Conservation (phyloP, 768 basidiomycete species). For the Cubamyces sp. region DNA sequence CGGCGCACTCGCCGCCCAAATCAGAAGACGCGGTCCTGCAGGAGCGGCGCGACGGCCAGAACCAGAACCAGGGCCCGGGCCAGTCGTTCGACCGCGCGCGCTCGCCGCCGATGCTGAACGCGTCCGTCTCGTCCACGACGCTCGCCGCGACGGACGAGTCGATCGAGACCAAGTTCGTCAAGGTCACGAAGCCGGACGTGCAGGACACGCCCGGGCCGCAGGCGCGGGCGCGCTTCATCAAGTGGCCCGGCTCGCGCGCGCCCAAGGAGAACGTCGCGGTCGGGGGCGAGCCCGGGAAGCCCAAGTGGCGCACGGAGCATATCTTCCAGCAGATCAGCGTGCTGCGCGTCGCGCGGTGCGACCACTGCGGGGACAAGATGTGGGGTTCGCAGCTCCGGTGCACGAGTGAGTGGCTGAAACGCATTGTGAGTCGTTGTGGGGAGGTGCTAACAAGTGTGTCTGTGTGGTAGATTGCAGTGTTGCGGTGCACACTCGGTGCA, state of each 20-base stretch:
- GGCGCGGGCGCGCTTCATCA: constrained; percentile 60
- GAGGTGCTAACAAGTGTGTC: background rate
- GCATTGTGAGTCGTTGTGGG: background rate
- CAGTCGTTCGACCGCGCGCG: constrained; percentile 27
- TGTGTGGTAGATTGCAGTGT: constrained; percentile 71
- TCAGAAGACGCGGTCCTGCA: constrained; percentile 23
- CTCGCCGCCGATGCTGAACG: constrained; percentile 28
- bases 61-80: background rate
- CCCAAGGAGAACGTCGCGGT: constrained; percentile 46
- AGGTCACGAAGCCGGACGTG: constrained; percentile 37
- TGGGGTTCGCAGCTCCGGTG: constrained; percentile 98
- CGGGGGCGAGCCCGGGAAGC: constrained; percentile 30
- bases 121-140: constrained; percentile 46
- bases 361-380: constrained; percentile 97
- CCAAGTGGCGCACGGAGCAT: constrained; percentile 56
- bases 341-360: constrained; percentile 88
- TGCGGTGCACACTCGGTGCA: constrained; percentile 88
- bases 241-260: constrained; percentile 66
- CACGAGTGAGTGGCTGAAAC: constrained; percentile 58
- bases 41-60: constrained; percentile 22
- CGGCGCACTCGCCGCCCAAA: constrained; percentile 11
- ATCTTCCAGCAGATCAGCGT: constrained; percentile 89
- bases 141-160: constrained; percentile 52
- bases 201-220: constrained; percentile 51
- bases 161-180: constrained; percentile 46